Base-by-base conservation (phyloP, 345 rosid genomes). In the Populus deltoides region DNA sequence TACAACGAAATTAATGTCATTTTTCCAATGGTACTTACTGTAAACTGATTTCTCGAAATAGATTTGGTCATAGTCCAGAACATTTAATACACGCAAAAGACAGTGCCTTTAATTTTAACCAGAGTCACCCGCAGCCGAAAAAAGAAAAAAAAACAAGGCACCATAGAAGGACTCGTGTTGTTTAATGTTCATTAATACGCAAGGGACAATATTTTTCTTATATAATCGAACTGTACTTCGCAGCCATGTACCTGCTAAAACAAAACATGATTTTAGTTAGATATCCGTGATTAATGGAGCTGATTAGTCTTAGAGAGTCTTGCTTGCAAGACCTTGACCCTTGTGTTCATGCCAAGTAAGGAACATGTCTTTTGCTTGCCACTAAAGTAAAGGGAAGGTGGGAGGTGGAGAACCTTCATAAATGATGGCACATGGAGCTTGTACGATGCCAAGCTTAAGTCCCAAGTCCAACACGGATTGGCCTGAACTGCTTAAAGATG, bases 361-460 rank as follows among this genome's bases (percentile, higher is more conserved):
- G 87, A 81, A 79, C 81, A 80, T 80, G 43, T 83, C 82, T 81
- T 87, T 87, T 86, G 84, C 81, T 86, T 84, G 80, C 83, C 86
- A 81, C 77, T 83, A 66, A n/a, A 82, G 84, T 78, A 86, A 89
- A 84, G 87, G 66, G 71, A 69, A 51, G 75, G 76, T 71, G 71
- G 71, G 77, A 69, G 71, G 72, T 49, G 71, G 75, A 76, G 78
- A 82, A 78, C 72, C 72, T 73, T 65, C 77, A 78, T 47, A 74
- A 74, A 47, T 78, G 49, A 70, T 65, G 70, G 72, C 77, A 67
- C 17, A 61, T 43, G 41, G 43, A 80, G 33, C 73, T 43, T 55
- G 35, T 66, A 49, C 74, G 83, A 83, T 84, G 76, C 86, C 81
- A 85, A 79, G 66, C 86, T 87, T 81, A 71, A 75, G 74, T 75